phyloP scores from a whole-genome alignment of 2,329 filamentous ascomycete genomes.

The Fusarium chlamydosporum region DNA sequence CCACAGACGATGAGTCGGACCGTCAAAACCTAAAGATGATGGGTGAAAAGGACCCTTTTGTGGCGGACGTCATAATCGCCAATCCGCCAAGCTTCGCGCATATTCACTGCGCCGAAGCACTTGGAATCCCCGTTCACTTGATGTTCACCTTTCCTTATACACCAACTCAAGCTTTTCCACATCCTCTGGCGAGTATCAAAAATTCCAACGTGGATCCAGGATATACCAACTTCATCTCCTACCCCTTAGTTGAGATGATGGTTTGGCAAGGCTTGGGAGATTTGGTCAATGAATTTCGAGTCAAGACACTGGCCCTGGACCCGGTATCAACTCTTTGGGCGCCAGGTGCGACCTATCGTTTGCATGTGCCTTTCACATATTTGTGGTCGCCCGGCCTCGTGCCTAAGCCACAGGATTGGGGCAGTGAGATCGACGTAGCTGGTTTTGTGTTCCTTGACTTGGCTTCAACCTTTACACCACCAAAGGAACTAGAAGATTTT shows the following conservation, averaged over 20 bases:
- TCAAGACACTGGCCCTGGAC: slow-evolving; percentile 77
- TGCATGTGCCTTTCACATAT: slow-evolving; percentile 83
- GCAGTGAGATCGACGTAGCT: slow-evolving; percentile 77
- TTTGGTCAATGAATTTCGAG: slow-evolving; percentile 80
- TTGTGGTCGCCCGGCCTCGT: slow-evolving; percentile 77
- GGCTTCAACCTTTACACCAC: slow-evolving; percentile 72
- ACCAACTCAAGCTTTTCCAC: slow-evolving; percentile 80
- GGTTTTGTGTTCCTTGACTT: slow-evolving; percentile 84
- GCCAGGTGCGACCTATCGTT: slow-evolving; percentile 77
- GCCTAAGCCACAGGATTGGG: slow-evolving; percentile 78
- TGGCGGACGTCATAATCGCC: slow-evolving; percentile 86
- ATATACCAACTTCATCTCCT: slow-evolving; percentile 85
- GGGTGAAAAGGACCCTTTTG: slow-evolving; percentile 71
- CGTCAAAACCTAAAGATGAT: slow-evolving; percentile 74
- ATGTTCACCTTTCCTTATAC: slow-evolving; percentile 93
- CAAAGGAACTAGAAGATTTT: slow-evolving; percentile 68
- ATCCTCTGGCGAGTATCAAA: slow-evolving; percentile 83
- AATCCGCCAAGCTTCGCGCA: slow-evolving; percentile 86
- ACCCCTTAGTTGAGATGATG: slow-evolving; percentile 86
- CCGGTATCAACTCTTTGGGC: slow-evolving; percentile 84
- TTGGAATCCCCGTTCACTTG: slow-evolving; percentile 83
- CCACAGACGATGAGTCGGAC: slow-evolving; percentile 75
- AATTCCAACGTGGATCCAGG: slow-evolving; percentile 78
- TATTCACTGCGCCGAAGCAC: slow-evolving; percentile 82
- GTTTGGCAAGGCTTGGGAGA: slow-evolving; percentile 92